phyloP scores from a whole-genome alignment of 176 grass and related monocot species.

The Chrysopogon serrulatus region DNA sequence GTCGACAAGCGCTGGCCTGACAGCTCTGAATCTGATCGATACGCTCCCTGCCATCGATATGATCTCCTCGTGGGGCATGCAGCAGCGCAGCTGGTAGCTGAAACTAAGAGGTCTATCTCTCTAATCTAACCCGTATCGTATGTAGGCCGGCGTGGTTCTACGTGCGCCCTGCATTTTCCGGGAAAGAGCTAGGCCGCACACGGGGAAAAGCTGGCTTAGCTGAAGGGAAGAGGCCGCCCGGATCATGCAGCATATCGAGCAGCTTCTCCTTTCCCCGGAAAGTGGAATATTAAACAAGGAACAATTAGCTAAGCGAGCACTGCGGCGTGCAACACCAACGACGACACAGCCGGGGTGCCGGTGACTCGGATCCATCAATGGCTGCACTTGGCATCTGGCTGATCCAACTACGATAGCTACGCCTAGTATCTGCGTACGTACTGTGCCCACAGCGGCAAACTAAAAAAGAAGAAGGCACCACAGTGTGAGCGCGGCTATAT shows the following conservation, averaged over 20 bases:
- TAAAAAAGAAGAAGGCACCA: too few species aligned
- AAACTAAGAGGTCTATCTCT: not conserved
- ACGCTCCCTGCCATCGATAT: too few species aligned
- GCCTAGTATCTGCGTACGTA: not conserved
- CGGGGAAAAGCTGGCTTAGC: not conserved
- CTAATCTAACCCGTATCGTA: not conserved
- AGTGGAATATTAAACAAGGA: slow-evolving; percentile 54
- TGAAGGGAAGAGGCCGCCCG: not conserved
- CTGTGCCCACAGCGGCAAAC: not conserved
- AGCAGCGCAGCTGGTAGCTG: too few species aligned
- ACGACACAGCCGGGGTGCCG: slow-evolving; percentile 10
- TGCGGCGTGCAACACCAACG: too few species aligned
- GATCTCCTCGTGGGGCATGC: not conserved
- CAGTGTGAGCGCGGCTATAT: slow-evolving; percentile 38
- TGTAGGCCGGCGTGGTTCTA: too few species aligned
- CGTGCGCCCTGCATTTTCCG: not conserved
- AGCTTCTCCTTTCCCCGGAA: slow-evolving; percentile 26
- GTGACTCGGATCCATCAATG: slow-evolving; percentile 49
- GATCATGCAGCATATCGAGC: too few species aligned
- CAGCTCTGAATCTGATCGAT: too few species aligned
- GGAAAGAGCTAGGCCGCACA: not conserved
- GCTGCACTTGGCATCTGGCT: slow-evolving; percentile 1
- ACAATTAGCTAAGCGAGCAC: slow-evolving; percentile 13
- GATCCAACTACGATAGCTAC: not conserved
- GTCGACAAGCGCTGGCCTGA: not conserved